Evolutionary conservation across 768 basidiomycete genomes (phyloP).

Genomic region (Amanita pallidorosea): DNA sequence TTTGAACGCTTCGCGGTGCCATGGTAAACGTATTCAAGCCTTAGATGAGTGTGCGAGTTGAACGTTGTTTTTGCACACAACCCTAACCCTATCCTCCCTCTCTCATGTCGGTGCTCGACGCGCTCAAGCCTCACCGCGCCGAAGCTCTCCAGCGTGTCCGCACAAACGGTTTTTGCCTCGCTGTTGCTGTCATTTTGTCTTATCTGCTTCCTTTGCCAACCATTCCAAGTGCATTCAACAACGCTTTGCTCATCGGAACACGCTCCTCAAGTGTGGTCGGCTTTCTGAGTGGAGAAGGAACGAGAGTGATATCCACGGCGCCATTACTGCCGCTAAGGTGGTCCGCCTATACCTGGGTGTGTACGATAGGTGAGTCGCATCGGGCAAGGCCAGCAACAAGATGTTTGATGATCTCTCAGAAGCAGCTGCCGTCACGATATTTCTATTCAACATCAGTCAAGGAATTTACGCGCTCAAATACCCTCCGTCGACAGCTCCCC

Average conservation of each 20-base stretch:
- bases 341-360: constrained; percentile 27
- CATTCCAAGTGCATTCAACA: constrained; percentile 20
- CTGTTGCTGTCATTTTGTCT: constrained; percentile 22
- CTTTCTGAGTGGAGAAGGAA: not conserved
- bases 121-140: constrained; percentile 33
- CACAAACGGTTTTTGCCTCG: constrained; percentile 24
- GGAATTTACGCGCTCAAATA: constrained; percentile 30
- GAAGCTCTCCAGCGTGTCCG: constrained; percentile 34
- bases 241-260: constrained; percentile 10
- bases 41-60: not conserved
- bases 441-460: constrained; percentile 30
- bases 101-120: constrained; percentile 9
- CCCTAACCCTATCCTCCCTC: not conserved
- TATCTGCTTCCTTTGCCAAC: constrained; percentile 31
- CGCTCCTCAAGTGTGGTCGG: not conserved
- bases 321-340: constrained; percentile 10
- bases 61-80: not conserved
- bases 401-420: constrained; percentile 16
- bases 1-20: too few species aligned
- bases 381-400: too few species aligned
- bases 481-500: constrained; percentile 23
- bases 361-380: constrained; percentile 23
- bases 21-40: too few species aligned
- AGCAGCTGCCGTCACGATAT: constrained; percentile 19
- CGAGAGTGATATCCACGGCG: not conserved